Percentiles rank a stretch among this genome's conserved stretches.
Evolutionary conservation across 2,329 filamentous ascomycete genomes (phyloP).

Genomic region (Monosporascus sp.): DNA sequence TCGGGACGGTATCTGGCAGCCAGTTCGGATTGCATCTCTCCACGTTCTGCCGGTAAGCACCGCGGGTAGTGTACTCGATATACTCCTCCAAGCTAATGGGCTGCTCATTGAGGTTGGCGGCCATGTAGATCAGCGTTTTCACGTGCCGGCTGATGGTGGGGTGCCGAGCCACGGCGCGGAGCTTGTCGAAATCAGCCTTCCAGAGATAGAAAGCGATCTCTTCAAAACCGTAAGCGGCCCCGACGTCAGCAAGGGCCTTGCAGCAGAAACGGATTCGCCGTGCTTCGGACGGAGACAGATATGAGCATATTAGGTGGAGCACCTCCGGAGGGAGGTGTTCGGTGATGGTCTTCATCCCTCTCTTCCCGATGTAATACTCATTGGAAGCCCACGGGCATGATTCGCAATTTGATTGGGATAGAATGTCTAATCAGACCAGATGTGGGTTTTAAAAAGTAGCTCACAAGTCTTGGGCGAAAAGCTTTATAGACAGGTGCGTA

Average conservation of each 20-base stretch:
- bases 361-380: too few species aligned
- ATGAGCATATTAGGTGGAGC: constrained; percentile 1
- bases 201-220: constrained; percentile 1
- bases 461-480: too few species aligned
- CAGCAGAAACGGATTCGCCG: constrained; percentile 5
- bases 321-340: constrained; percentile 1
- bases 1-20: neutral
- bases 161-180: constrained; percentile 2
- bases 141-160: constrained; percentile 6
- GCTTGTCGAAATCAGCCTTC: constrained; percentile 2
- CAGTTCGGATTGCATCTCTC: neutral
- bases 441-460: too few species aligned
- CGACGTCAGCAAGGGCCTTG: constrained; percentile 4
- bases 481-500: too few species aligned
- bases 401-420: too few species aligned
- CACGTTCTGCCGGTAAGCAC: neutral
- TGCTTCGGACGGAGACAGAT: constrained; percentile 2
- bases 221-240: constrained; percentile 2
- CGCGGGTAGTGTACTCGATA: neutral
- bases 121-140: constrained; percentile 2
- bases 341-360: too few species aligned
- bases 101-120: neutral
- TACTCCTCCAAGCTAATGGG: neutral
- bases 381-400: too few species aligned
- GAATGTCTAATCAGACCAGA: too few species aligned